Conservation (phyloP, 2,329 filamentous ascomycete species). For the Talaromyces atroroseus region DNA sequence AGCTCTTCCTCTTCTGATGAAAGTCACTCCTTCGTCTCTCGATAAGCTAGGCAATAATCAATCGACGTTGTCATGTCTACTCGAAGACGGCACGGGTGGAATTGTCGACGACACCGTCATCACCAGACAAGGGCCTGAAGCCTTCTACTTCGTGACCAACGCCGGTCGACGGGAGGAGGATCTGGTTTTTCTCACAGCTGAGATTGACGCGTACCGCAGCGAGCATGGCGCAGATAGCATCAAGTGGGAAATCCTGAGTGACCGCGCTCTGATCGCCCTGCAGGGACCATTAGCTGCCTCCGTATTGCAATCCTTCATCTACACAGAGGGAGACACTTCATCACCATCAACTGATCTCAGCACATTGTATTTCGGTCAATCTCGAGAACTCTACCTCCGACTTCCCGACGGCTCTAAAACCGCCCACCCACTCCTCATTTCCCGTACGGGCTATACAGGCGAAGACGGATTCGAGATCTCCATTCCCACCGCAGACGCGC, state of each 20-base stretch:
- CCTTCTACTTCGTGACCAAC: slow-evolving; percentile 93
- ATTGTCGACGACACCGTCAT: slow-evolving; percentile 95
- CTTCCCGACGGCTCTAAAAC: slow-evolving; percentile 50
- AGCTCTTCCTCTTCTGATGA: slow-evolving; percentile 74
- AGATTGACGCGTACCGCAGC: slow-evolving; percentile 59
- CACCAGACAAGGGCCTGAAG: slow-evolving; percentile 66
- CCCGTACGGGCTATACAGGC: slow-evolving; percentile 89
- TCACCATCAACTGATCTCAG: slow-evolving; percentile 51
- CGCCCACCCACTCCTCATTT: slow-evolving; percentile 61
- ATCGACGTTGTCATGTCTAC: slow-evolving; percentile 76
- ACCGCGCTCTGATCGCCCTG: slow-evolving; percentile 76
- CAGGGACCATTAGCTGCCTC: slow-evolving; percentile 75
- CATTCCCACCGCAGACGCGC: slow-evolving; percentile 59
- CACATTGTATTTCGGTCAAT: slow-evolving; percentile 76
- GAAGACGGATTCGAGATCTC: slow-evolving; percentile 98
- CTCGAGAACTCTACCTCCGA: slow-evolving; percentile 60
- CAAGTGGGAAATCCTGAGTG: slow-evolving; percentile 64
- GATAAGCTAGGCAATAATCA: slow-evolving; percentile 59
- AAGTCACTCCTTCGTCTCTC: slow-evolving; percentile 72
- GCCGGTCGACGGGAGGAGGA: slow-evolving; percentile 90
- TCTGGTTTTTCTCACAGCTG: slow-evolving; percentile 64
- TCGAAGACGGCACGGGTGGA: slow-evolving; percentile 74
- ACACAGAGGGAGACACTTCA: slow-evolving; percentile 36
- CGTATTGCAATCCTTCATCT: slow-evolving; percentile 62
- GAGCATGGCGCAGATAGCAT: slow-evolving; percentile 51